Evolutionary conservation across 2,329 filamentous ascomycete species (phyloP).

Genomic region (Pyrenophora seminiperda): DNA sequence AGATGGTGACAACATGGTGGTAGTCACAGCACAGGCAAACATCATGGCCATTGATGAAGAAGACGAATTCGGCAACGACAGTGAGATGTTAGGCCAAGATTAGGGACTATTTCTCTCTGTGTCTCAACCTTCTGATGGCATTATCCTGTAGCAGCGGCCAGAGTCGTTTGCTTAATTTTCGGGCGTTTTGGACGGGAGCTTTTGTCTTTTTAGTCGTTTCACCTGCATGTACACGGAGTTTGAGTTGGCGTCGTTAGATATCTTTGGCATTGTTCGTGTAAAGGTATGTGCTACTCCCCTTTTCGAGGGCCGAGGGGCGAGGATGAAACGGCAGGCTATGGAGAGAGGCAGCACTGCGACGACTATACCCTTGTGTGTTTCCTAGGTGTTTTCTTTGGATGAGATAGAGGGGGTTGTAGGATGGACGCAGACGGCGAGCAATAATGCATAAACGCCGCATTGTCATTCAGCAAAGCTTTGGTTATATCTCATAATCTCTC

Average conservation of each 20-base stretch:
- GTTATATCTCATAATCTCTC: neutral
- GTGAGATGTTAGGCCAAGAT: conserved; percentile 50
- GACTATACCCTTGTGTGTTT: conserved; percentile 30
- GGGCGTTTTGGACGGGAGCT: too few species aligned
- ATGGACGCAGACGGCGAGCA: neutral
- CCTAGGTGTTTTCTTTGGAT: neutral
- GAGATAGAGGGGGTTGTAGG: neutral
- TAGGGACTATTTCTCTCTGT: conserved; percentile 5
- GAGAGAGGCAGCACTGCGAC: conserved; percentile 9
- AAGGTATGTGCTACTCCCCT: conserved; percentile 15
- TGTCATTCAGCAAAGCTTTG: neutral
- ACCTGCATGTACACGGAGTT: conserved; percentile 25
- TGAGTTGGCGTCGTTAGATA: neutral
- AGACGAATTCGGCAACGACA: conserved; percentile 53
- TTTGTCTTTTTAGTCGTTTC: neutral
- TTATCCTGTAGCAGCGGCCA: too few species aligned
- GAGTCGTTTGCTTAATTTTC: too few species aligned
- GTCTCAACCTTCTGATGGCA: neutral
- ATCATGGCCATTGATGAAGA: conserved; percentile 51
- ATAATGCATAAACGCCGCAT: neutral
- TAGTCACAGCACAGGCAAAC: conserved; percentile 45
- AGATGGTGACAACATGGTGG: conserved; percentile 42
- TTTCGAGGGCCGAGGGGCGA: neutral
- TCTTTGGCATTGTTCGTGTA: conserved; percentile 16
- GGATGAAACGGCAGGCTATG: conserved; percentile 11